These are phyloP conservation scores for Friedmanniomyces simplex DNA, from an alignment of 495 filamentous ascomycete genomes.

Conservation along the genomic window DNA sequence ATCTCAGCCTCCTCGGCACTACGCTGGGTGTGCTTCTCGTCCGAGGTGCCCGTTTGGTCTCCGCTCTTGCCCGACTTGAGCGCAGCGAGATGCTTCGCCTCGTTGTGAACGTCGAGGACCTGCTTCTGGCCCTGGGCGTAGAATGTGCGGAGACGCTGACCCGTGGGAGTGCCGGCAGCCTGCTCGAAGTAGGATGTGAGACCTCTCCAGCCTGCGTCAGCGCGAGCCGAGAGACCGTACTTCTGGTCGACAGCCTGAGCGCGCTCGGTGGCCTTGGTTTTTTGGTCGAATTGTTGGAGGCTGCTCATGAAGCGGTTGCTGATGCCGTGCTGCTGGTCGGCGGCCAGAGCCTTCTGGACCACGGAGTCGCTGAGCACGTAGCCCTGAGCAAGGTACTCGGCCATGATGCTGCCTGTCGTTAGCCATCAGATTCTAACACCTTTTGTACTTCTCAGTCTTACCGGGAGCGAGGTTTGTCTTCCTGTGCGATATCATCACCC, in stretches of 20 bases:
- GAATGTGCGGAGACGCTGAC: slow-evolving; percentile 74
- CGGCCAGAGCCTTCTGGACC: slow-evolving; percentile 70
- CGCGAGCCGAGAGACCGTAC: slow-evolving; percentile 62
- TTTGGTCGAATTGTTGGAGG: slow-evolving; percentile 65
- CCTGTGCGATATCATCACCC: slow-evolving; percentile 65
- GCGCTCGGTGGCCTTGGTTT: slow-evolving; percentile 68
- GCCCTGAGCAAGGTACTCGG: slow-evolving; percentile 91
- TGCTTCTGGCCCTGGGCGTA: slow-evolving; percentile 73
- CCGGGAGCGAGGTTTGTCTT: slow-evolving; percentile 87
- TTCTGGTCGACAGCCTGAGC: slow-evolving; percentile 64
- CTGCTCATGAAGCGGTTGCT: slow-evolving; percentile 63
- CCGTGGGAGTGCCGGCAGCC: slow-evolving; percentile 72
- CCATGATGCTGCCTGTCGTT: slow-evolving; percentile 48
- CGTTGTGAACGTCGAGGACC: slow-evolving; percentile 82
- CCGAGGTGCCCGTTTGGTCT: slow-evolving; percentile 26
- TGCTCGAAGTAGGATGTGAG: slow-evolving; percentile 83
- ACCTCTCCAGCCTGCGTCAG: slow-evolving; percentile 52
- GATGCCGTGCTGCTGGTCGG: slow-evolving; percentile 87
- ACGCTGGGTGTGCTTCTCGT: slow-evolving; percentile 6
- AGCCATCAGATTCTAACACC: neutral
- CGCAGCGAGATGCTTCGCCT: slow-evolving; percentile 78
- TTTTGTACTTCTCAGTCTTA: neutral
- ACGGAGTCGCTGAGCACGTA: slow-evolving; percentile 80
- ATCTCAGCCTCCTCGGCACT: slow-evolving; percentile 23
- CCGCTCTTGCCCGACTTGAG: slow-evolving; percentile 60